Conservation (phyloP, 2,329 filamentous ascomycete genomes). For the Neonectria neomacrospora region DNA sequence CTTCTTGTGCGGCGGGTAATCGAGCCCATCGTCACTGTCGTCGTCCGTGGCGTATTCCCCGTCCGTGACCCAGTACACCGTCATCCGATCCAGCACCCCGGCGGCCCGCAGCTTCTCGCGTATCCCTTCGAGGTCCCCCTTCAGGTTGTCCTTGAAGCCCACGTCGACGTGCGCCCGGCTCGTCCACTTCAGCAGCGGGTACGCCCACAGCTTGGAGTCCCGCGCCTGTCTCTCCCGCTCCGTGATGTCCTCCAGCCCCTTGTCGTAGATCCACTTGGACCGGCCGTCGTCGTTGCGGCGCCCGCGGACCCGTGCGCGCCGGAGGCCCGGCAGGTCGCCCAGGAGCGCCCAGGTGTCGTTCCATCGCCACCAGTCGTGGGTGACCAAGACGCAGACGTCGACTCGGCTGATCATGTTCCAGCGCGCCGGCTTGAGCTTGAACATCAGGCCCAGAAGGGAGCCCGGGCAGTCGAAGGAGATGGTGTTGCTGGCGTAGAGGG, state of each 20-base stretch:
- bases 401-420: not conserved
- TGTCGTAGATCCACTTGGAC: not conserved
- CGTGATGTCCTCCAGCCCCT: not conserved
- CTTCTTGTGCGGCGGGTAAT: not conserved
- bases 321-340: not conserved
- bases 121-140: not conserved
- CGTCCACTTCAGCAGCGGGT: not conserved
- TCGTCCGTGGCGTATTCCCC: not conserved
- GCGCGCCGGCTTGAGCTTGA: not conserved
- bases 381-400: not conserved
- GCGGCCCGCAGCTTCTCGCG: not conserved
- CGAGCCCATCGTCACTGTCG: not conserved
- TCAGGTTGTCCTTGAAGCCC: not conserved
- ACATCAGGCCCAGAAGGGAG: not conserved
- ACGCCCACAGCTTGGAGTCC: not conserved
- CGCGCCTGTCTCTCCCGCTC: not conserved
- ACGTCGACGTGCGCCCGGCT: not conserved
- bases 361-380: conserved; percentile 1
- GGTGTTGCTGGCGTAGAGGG: not conserved
- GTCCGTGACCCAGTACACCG: not conserved
- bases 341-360: conserved; percentile 5
- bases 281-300: not conserved
- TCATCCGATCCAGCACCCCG: not conserved
- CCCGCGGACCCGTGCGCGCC: not conserved
- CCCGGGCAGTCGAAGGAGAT: not conserved